Percentiles rank a stretch among this genome's conserved stretches.
phyloP scores from a whole-genome alignment of 345 rosid genomes.

The Brassica juncea region DNA sequence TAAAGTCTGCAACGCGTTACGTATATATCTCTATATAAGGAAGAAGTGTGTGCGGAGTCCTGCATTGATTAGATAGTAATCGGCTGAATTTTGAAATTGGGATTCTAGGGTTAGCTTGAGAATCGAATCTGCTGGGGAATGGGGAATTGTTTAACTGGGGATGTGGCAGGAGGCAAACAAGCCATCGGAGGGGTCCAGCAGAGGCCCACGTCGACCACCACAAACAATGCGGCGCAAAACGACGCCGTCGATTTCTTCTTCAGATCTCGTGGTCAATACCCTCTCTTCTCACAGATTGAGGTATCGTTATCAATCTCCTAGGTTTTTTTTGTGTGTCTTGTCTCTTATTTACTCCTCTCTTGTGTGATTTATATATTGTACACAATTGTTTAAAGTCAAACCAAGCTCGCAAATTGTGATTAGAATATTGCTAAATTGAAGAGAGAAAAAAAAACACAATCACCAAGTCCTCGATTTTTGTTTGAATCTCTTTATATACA shows the following conservation, averaged over 20 bases:
- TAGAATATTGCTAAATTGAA: constrained; percentile 7
- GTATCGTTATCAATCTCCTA: constrained; percentile 30
- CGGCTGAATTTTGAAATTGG: neutral
- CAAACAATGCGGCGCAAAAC: constrained; percentile 42
- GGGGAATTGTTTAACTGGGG: constrained; percentile 70
- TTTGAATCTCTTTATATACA: too few species aligned
- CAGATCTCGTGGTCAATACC: constrained; percentile 51
- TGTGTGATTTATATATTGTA: neutral
- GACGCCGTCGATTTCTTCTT: constrained; percentile 81
- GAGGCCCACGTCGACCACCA: constrained; percentile 28
- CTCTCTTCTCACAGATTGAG: constrained; percentile 73
- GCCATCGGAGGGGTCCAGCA: constrained; percentile 64
- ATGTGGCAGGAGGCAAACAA: constrained; percentile 68
- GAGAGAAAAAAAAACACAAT: too few species aligned
- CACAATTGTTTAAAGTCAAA: neutral
- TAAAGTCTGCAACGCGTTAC: too few species aligned
- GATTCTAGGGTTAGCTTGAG: neutral
- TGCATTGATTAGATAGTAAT: neutral
- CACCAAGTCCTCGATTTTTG: neutral
- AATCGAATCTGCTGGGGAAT: constrained; percentile 25
- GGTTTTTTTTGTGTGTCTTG: neutral
- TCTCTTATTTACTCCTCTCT: neutral
- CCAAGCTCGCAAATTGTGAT: neutral
- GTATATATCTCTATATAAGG: too few species aligned
- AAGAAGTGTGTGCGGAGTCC: too few species aligned